Conservation (phyloP, 805 yeast species). For the Yarrowia keelungensis region DNA sequence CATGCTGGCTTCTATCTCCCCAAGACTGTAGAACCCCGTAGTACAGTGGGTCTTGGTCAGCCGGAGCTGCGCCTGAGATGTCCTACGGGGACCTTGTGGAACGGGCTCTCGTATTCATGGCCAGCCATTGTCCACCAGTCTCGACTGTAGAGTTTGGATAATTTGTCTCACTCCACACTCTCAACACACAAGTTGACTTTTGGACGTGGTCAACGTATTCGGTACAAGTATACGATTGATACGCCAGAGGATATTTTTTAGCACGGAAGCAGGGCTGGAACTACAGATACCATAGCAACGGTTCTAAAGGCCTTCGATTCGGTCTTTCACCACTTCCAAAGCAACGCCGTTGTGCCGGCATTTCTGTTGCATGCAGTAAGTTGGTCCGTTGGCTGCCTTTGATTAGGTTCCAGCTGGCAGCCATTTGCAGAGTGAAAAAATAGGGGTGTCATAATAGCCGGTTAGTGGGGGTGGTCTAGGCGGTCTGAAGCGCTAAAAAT, state of each 20-base stretch:
- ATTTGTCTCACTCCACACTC: not conserved
- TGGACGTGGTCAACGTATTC: no score
- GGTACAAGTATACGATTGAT: no score
- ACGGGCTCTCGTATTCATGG: not conserved
- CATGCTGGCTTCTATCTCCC: no score
- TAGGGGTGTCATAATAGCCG: conserved; percentile 9
- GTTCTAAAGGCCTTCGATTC: not conserved
- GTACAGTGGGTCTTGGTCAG: not conserved
- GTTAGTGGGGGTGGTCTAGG: not conserved
- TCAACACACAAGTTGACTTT: no score
- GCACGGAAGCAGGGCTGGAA: not conserved
- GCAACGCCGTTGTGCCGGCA: conserved; percentile 28
- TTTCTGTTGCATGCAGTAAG: conserved; percentile 35
- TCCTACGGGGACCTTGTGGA: conserved; percentile 3
- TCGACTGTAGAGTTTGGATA: conserved; percentile 1
- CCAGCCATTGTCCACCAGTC: not conserved
- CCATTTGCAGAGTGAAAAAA: conserved; percentile 18
- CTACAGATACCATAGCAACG: no score
- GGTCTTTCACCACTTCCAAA: not conserved
- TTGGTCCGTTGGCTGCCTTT: conserved; percentile 34
- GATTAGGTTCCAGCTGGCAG: conserved; percentile 33
- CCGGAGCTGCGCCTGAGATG: not conserved
- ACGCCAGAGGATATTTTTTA: not conserved
- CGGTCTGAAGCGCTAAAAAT: not conserved
- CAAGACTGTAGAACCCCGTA: not conserved